phyloP scores from a whole-genome alignment of 1,284 basidiomycete species.

The Cystobasidiaceae sp. region DNA sequence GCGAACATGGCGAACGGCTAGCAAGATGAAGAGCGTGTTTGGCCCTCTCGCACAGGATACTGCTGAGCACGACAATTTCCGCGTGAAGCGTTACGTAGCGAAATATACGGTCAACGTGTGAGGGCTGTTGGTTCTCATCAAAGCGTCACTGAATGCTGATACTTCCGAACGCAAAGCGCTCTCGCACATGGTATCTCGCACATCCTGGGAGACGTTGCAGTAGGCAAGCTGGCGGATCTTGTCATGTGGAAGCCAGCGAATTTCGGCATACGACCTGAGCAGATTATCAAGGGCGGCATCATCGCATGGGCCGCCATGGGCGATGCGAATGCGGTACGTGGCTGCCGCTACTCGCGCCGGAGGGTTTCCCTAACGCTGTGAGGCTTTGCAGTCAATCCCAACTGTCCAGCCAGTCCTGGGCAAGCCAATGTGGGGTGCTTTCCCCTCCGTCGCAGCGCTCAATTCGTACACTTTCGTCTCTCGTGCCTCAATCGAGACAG shows the following conservation, averaged over 20 bases:
- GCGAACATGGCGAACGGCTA: conserved; percentile 93
- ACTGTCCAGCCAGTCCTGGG: conserved; percentile 82
- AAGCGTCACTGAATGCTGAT: too few relatives aligned
- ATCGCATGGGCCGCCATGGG: conserved; percentile 67
- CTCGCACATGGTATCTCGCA: conserved; percentile 90
- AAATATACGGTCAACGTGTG: conserved; percentile 98
- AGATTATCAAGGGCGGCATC: conserved; percentile 89
- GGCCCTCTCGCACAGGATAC: conserved; percentile 67
- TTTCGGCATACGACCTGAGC: conserved; percentile 86
- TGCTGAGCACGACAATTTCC: conserved; percentile 64
- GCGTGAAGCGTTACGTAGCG: conserved; percentile 87
- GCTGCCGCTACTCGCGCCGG: too few relatives aligned
- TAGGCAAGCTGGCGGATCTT: conserved; percentile 83
- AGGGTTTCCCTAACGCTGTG: background rate
- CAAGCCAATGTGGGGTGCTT: conserved; percentile 82
- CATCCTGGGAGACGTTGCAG: conserved; percentile 74
- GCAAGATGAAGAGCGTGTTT: conserved; percentile 78
- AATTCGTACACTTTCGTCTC: conserved; percentile 84
- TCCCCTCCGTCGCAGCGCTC: conserved; percentile 65
- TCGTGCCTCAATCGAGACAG: conserved; percentile 61
- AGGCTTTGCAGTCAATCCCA: conserved; percentile 76
- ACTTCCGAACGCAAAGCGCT: too few relatives aligned
- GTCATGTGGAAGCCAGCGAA: conserved; percentile 90
- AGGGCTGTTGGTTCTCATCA: too few relatives aligned
- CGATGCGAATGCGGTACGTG: conserved; percentile 41